Evolutionary conservation across 139 green algal genomes (phyloP), one percentile per base, ranked within the genome.

Genomic region (Tetraselmis chui): DNA sequence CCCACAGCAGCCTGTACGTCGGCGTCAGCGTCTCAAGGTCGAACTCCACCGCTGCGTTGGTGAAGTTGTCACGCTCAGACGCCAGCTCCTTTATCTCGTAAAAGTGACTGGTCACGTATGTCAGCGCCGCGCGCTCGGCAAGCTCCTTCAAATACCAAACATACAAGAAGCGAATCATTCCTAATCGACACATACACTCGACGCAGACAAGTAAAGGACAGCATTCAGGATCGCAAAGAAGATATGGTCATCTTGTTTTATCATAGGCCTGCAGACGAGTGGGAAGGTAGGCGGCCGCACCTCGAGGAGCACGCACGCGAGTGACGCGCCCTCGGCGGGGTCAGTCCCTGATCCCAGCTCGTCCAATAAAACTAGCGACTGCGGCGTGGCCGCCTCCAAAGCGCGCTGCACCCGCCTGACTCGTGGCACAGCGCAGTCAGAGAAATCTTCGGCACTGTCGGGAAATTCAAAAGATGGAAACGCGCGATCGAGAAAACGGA

Each of bases 281-380:
- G 45, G 45, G 45, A 18, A 18, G 45, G 45, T 5, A 18, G 45
- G 45, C 11, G 45, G 45, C 11, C 11, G 84, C 2, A 59, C 26
- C n/a, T 85, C 29, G 77, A 96, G 84, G 27, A 96, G 76, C 11
- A 90, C 87, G 2, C 81, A 85, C 1, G 88, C 93, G 32, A 97
- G 82, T 0, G 93, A 90, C 0, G 91, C 89, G 1, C 93, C 93
- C 84, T 97, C 93, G 1, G 67, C 79, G 1, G 93, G 93, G 84
- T 97, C 93, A 27, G 93, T 97, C 27, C 93, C 93, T 76, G 79
- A 89, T 67, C 93, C 93, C 30, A 97, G 83, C 86, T 97, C 93
- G 75, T 97, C 93, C 29, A 97, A 82, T 1, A 97, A 85, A 28
- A 95, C 93, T 11, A 97, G 86, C n/a, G 87, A 90, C 22, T 29